phyloP scores from a whole-genome alignment of 805 yeast species.

The Starmerella stellata region DNA sequence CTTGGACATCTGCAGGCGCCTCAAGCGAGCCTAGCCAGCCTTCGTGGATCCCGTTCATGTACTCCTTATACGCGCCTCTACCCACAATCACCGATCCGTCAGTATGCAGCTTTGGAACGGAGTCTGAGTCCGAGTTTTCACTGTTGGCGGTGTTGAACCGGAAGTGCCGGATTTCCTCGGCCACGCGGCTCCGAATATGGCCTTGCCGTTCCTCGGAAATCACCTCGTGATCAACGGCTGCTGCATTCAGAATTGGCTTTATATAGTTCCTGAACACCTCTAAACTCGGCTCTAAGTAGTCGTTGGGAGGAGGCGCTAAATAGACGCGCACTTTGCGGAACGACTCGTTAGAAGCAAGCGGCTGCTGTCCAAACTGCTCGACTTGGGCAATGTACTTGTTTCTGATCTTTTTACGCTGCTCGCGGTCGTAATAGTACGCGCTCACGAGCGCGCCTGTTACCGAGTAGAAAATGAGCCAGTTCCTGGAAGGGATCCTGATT shows the following conservation, averaged over 20 bases:
- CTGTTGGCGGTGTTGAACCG: conserved; percentile 29
- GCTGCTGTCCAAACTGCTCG: conserved; percentile 32
- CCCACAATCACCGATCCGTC: conserved; percentile 76
- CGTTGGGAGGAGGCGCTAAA: conserved; percentile 95
- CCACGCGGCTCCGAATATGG: conserved; percentile 62
- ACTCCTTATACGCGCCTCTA: conserved; percentile 91
- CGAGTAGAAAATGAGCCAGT: conserved; percentile 82
- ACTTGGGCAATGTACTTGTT: conserved; percentile 47
- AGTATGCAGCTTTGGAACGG: neutral
- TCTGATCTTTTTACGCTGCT: conserved; percentile 49
- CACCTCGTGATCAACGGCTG: conserved; percentile 62
- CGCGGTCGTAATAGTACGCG: conserved; percentile 63
- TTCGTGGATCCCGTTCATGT: conserved; percentile 76
- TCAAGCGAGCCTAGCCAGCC: conserved; percentile 85
- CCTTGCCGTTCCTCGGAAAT: conserved; percentile 75
- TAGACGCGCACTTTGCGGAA: conserved; percentile 69
- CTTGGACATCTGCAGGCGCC: conserved; percentile 25
- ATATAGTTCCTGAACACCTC: conserved; percentile 57
- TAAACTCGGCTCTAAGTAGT: conserved; percentile 57
- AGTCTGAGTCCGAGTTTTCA: conserved; percentile 21
- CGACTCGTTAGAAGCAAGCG: conserved; percentile 30
- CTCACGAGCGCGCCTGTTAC: conserved; percentile 49
- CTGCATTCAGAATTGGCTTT: conserved; percentile 70
- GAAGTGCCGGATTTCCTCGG: conserved; percentile 57
- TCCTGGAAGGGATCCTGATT: conserved; percentile 65